These are phyloP conservation scores for Citrullus amarus DNA, from an alignment of 306 rosid species.

Conservation along the genomic window DNA sequence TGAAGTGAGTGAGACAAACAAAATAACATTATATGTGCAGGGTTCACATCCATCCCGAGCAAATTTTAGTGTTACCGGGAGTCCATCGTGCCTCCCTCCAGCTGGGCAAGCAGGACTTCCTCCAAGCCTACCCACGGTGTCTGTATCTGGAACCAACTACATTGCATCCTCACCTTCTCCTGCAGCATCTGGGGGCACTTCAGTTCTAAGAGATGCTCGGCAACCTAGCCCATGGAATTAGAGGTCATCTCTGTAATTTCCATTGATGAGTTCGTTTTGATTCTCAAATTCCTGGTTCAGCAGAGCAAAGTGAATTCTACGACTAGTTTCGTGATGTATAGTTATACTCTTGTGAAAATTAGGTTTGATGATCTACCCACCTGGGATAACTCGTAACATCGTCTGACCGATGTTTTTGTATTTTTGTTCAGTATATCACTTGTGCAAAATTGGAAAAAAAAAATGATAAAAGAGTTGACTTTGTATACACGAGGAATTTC, in stretches of 20 bases:
- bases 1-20: neutral
- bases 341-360: neutral
- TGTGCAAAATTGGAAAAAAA: neutral
- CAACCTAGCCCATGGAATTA: constrained; percentile 94
- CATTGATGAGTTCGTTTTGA: constrained; percentile 1
- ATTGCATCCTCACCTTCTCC: constrained; percentile 88
- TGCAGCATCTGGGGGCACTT: constrained; percentile 83
- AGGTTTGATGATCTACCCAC: neutral
- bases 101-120: constrained; percentile 52
- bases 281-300: neutral
- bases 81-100: constrained; percentile 73
- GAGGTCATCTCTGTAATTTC: constrained; percentile 2
- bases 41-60: constrained; percentile 62
- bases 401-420: neutral
- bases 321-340: constrained; percentile 1
- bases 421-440: neutral
- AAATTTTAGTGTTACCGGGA: constrained; percentile 33
- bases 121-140: constrained; percentile 42
- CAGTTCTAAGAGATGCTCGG: constrained; percentile 68
- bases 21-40: constrained; percentile 29
- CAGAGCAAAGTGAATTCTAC: neutral
- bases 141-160: constrained; percentile 67
- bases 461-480: neutral
- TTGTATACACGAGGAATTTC: constrained; percentile 1
- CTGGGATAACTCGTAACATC: neutral